Conservation (phyloP, 768 basidiomycete species). For the Calocybe gangraenosa region DNA sequence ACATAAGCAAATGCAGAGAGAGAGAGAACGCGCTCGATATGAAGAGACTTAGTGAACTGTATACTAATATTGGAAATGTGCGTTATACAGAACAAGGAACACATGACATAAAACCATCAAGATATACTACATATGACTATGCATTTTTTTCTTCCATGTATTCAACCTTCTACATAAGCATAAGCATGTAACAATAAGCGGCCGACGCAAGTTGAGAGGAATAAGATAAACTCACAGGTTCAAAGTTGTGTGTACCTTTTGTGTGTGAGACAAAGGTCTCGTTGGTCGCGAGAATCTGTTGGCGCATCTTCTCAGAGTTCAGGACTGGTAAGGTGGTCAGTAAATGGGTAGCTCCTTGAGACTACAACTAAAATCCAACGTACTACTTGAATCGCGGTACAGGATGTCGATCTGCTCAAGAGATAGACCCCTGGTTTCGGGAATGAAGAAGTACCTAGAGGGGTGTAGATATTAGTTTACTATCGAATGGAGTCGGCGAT, state of each 20-base stretch:
- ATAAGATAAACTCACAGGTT: background rate
- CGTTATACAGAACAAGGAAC: too few relatives aligned
- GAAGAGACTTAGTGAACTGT: too few relatives aligned
- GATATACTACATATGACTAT: too few relatives aligned
- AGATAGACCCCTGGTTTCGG: slow-evolving; percentile 22
- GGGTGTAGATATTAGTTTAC: background rate
- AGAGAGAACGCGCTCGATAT: background rate
- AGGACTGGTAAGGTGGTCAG: slow-evolving; percentile 7
- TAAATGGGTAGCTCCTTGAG: background rate
- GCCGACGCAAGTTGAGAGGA: too few relatives aligned
- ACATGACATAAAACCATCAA: too few relatives aligned
- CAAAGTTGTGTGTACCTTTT: slow-evolving; percentile 5
- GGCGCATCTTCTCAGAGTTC: slow-evolving; percentile 18
- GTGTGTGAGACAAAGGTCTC: slow-evolving; percentile 13
- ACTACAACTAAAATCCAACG: background rate
- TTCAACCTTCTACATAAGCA: slow-evolving; percentile 1
- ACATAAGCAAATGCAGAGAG: slow-evolving; percentile 20
- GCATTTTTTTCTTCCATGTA: slow-evolving; percentile 2
- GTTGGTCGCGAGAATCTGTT: slow-evolving; percentile 14
- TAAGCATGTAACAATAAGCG: too few relatives aligned
- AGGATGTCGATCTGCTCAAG: slow-evolving; percentile 23
- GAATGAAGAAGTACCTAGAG: slow-evolving; percentile 19
- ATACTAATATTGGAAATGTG: too few relatives aligned
- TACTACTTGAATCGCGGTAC: slow-evolving; percentile 20
- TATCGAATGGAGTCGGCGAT: too few relatives aligned